Percentiles rank a stretch among this genome's conserved stretches.
Evolutionary conservation across 371 early-diverging fungal species (phyloP).

Genomic region (Circinella umbellata): DNA sequence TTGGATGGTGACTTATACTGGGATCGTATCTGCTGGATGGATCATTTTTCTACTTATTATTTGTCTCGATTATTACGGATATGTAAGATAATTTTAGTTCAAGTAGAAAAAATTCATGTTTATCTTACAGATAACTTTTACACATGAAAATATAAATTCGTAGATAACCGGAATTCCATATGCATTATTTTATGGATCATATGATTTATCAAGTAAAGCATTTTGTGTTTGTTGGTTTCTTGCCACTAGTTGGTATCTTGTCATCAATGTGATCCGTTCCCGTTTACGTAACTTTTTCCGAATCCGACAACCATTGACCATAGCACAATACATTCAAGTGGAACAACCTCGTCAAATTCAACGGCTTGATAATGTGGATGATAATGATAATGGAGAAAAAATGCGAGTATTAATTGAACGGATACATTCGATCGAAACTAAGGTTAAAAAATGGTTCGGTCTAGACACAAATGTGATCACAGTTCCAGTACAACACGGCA

Average conservation of each 20-base stretch:
- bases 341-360: conserved; percentile 59
- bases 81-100: background rate
- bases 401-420: conserved; percentile 41
- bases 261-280: conserved; percentile 42
- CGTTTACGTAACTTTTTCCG: conserved; percentile 71
- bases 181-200: conserved; percentile 55
- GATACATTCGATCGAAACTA: conserved; percentile 4
- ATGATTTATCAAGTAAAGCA: conserved; percentile 60
- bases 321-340: conserved; percentile 66
- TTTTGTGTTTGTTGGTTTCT: conserved; percentile 78
- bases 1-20: conserved; percentile 8
- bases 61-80: background rate
- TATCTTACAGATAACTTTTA: conserved; percentile 3
- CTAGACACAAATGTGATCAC: conserved; percentile 42
- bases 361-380: conserved; percentile 56
- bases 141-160: conserved; percentile 21
- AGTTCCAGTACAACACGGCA: conserved; percentile 42
- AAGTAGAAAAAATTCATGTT: background rate
- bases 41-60: background rate
- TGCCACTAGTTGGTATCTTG: conserved; percentile 65
- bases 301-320: conserved; percentile 49
- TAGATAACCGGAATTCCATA: conserved; percentile 39
- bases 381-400: conserved; percentile 20
- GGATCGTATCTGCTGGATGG: conserved; percentile 3
- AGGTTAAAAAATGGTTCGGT: background rate